Conservation (phyloP, 495 filamentous ascomycete species). For the Penicillium alfredii region DNA sequence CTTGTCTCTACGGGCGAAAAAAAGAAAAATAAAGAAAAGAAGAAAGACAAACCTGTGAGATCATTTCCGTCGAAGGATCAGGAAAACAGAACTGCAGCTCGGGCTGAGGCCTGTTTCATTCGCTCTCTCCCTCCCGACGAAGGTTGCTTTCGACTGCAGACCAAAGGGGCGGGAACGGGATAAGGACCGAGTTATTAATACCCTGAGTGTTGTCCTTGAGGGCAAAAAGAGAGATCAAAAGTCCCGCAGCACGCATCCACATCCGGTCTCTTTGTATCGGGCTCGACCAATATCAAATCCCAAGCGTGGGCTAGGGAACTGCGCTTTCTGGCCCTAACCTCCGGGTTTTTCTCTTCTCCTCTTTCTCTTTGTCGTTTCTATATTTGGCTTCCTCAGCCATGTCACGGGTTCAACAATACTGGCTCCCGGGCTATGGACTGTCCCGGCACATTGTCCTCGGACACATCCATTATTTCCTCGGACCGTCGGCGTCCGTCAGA, state of each 20-base stretch:
- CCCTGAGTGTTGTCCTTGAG: conserved; percentile 4
- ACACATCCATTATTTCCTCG: conserved; percentile 49
- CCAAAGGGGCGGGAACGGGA: neutral
- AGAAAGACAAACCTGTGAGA: conserved; percentile 11
- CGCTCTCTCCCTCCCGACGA: conserved; percentile 1
- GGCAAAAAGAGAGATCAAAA: conserved; percentile 6
- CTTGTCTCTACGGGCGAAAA: too few species aligned
- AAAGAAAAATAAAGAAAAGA: too few species aligned
- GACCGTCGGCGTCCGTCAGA: conserved; percentile 43
- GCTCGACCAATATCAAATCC: conserved; percentile 6
- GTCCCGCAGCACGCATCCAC: conserved; percentile 3
- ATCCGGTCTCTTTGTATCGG: conserved; percentile 7
- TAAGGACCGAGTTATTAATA: conserved; percentile 12
- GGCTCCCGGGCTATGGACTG: conserved; percentile 48
- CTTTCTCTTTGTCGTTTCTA: too few species aligned
- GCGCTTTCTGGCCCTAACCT: too few species aligned
- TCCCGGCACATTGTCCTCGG: conserved; percentile 50
- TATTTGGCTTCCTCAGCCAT: too few species aligned
- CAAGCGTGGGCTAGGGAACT: too few species aligned
- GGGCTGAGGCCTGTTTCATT: conserved; percentile 11
- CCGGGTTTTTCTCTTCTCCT: too few species aligned
- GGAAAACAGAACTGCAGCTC: conserved; percentile 3
- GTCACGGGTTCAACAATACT: conserved; percentile 43
- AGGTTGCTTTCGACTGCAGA: conserved; percentile 2
- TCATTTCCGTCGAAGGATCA: conserved; percentile 11